Base-by-base conservation (phyloP, 441 rosid species). In the Erysimum cheiri region DNA sequence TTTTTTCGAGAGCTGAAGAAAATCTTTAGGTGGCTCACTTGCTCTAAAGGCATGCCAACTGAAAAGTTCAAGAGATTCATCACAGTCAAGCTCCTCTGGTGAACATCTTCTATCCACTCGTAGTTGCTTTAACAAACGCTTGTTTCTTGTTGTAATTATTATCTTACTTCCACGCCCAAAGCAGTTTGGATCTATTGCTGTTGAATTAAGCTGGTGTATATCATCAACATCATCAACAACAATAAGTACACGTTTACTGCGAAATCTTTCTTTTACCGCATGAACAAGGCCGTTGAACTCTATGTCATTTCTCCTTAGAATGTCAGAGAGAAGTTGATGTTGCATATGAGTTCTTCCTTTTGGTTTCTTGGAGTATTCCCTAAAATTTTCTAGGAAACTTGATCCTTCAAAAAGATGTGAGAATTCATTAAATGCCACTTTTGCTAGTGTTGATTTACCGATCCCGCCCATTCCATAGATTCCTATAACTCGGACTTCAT, bases 111-210 rank as follows among this genome's bases (percentile, higher is more conserved):
- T 0, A 7, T 9, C 4, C 0, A 15, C 15, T 31, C 10, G 1
- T 0, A 83, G 66, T 48, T 78, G 65, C 10, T 13, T 4, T 10
- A 70, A 37, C 33, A 49, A 13, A 37, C 17, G 74, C 8, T 0
- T 15, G 46, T 81, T 13, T 15, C 78, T 71, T 4, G 40, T 58
- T 31, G 87, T 75, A 14, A 83, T 58, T 13, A 83, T 75, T 39
- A 83, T 64, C 67, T 71, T 74, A 32, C 85, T 82, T 26, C 83
- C 81, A 0, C 5, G 28, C 2, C 76, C 77, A 55, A 77, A 80
- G 71, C 81, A 78, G 19, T 9, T 9, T 8, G 2, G 0, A 29
- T 46, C 37, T 32, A 67, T 74, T 0, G 15, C 64, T 1, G 28
- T 2, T 4, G 4, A 10, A 29, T 54, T 35, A 24, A 80, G 12